phyloP scores from a whole-genome alignment of 2,329 filamentous ascomycete species.

The Escovopsis sp. region DNA sequence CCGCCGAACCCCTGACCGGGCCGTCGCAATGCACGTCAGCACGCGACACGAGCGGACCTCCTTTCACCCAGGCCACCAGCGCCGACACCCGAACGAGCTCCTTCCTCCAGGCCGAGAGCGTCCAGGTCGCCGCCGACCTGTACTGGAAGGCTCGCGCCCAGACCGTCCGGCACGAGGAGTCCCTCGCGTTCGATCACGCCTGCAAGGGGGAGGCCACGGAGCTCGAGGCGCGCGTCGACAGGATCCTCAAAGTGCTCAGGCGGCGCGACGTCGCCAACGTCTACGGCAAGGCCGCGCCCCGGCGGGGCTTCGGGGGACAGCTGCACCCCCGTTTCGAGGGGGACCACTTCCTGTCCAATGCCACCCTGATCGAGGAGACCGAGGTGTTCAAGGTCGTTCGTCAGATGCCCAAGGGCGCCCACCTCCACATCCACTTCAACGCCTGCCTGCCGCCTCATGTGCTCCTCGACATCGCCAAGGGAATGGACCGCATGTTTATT shows the following conservation, averaged over 20 bases:
- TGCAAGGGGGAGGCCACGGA: constrained; percentile 17
- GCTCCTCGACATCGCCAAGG: constrained; percentile 39
- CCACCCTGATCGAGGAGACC: constrained; percentile 38
- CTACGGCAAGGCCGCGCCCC: constrained; percentile 18
- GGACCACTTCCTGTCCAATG: constrained; percentile 44
- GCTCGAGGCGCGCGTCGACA: constrained; percentile 22
- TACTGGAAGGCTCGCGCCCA: constrained; percentile 18
- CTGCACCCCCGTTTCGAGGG: constrained; percentile 29
- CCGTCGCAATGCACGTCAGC: too few species aligned
- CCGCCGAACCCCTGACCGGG: too few species aligned
- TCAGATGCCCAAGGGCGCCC: constrained; percentile 53
- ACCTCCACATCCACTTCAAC: constrained; percentile 67
- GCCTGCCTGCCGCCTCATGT: constrained; percentile 48
- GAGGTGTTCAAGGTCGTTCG: constrained; percentile 39
- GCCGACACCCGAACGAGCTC: constrained; percentile 1
- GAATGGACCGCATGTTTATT: constrained; percentile 52
- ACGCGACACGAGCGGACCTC: too few species aligned
- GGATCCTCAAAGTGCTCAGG: constrained; percentile 24
- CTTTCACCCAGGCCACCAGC: not conserved
- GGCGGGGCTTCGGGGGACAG: constrained; percentile 27
- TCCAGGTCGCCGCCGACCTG: constrained; percentile 4
- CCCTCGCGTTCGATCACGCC: constrained; percentile 24
- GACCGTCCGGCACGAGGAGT: constrained; percentile 17
- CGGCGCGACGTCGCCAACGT: constrained; percentile 19
- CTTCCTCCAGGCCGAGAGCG: not conserved